Conservation (phyloP, 805 yeast genomes). For the Yarrowia sp. region DNA sequence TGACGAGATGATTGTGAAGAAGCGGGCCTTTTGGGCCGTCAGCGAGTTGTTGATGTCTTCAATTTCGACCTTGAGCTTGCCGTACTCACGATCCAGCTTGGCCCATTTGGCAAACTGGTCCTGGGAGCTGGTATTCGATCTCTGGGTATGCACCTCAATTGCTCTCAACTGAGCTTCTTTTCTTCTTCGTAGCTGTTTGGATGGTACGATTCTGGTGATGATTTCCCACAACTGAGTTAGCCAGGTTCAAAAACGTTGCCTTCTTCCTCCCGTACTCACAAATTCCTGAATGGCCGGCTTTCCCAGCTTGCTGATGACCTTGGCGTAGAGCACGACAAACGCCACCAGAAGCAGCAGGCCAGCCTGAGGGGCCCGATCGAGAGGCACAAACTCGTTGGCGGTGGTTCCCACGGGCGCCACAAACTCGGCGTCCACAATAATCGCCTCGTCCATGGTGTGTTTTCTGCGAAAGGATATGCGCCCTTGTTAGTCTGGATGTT, state of each 20-base stretch:
- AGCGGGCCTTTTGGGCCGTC: conserved; percentile 49
- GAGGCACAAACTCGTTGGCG: conserved; percentile 3
- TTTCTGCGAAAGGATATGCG: not conserved
- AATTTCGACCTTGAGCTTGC: conserved; percentile 62
- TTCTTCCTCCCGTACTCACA: conserved; percentile 41
- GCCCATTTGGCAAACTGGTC: conserved; percentile 98
- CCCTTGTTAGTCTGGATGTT: too few relatives aligned
- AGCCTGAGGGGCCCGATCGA: not conserved
- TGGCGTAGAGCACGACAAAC: conserved; percentile 52
- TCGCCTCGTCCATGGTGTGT: conserved; percentile 19
- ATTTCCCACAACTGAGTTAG: conserved; percentile 51
- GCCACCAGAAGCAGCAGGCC: conserved; percentile 47
- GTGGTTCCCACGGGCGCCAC: conserved; percentile 7
- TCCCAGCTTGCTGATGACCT: conserved; percentile 53
- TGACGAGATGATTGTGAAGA: conserved; percentile 51
- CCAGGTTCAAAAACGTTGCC: conserved; percentile 1
- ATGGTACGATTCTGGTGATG: conserved; percentile 52
- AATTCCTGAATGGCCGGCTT: conserved; percentile 46
- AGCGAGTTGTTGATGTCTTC: conserved; percentile 49
- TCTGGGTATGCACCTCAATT: conserved; percentile 57
- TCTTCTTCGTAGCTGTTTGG: conserved; percentile 49
- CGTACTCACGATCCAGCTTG: conserved; percentile 76
- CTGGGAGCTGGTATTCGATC: conserved; percentile 76
- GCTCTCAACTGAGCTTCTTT: conserved; percentile 55
- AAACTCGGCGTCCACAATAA: conserved; percentile 9